Percentiles rank a stretch among this genome's conserved stretches.
Conservation (phyloP, 2,329 filamentous ascomycete species). For the Curvularia spicifera region DNA sequence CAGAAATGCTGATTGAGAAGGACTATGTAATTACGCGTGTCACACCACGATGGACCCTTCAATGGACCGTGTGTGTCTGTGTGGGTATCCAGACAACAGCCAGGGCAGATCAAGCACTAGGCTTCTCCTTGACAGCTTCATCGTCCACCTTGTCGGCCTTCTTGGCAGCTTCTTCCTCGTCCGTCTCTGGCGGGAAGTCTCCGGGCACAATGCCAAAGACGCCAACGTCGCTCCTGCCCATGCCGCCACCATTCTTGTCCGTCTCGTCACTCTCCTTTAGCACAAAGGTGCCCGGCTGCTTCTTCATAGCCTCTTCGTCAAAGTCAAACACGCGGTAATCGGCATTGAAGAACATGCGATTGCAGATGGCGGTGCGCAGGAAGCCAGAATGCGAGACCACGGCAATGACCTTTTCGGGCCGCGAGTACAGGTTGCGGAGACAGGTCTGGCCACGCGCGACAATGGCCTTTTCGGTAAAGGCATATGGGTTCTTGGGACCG, state of each 20-base stretch:
- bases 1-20: not conserved
- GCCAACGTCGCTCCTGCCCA: slow-evolving; percentile 58
- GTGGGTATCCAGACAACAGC: not conserved
- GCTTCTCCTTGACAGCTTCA: slow-evolving; percentile 29
- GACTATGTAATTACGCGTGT: not conserved
- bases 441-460: slow-evolving; percentile 61
- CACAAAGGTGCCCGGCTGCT: slow-evolving; percentile 46
- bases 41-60: not conserved
- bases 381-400: slow-evolving; percentile 72
- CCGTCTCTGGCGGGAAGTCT: slow-evolving; percentile 39
- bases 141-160: slow-evolving; percentile 16
- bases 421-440: slow-evolving; percentile 58
- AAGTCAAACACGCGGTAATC: slow-evolving; percentile 71
- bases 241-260: slow-evolving; percentile 54
- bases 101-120: slow-evolving; percentile 6
- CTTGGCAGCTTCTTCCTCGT: slow-evolving; percentile 12
- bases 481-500: slow-evolving; percentile 54
- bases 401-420: slow-evolving; percentile 67
- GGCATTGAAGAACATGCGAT: slow-evolving; percentile 61
- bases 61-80: not conserved
- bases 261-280: slow-evolving; percentile 60
- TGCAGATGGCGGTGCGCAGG: slow-evolving; percentile 63
- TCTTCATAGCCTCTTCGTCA: slow-evolving; percentile 55
- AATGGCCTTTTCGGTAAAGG: slow-evolving; percentile 60
- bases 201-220: slow-evolving; percentile 31